Evolutionary conservation across 2,329 filamentous ascomycete genomes (phyloP), one percentile per base, ranked within the genome.

Genomic region (Aspergillus sergii): DNA sequence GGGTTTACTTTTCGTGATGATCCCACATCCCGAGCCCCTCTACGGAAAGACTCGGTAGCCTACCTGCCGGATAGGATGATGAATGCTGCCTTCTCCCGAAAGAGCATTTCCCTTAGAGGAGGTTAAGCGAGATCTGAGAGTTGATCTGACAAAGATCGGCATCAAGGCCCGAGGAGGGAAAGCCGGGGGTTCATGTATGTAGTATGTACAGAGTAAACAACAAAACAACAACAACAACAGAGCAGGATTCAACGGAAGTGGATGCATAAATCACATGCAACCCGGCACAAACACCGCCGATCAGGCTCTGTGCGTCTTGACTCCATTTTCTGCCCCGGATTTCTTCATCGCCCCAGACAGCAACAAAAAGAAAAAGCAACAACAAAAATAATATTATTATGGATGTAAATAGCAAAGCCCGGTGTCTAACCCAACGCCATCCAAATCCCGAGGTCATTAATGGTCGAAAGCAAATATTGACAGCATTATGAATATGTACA

Each of bases 381-480:
- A 39, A 26, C 6, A 39, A 9, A 7, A 55, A 55, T 9, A 14
- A 54, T 6, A 28, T 34, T n/a, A 53, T 30, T 30, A 34, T n/a
- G 7, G 26, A 36, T 34, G n/a, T n/a, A 34, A 54, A 54, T n/a
- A 14, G 26, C 23, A 50, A 19, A 9, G 2, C 8, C 19, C 26
- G 6, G n/a, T 48, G 23, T 48, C 28, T 10, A 28, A 54, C 23
- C 32, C n/a, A 55, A 55, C 36, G 48, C 48, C 58, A 30, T 54
- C n/a, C 58, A 59, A 59, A 54, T 32, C 58, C 58, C 34, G 46
- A 55, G 14, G 39, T 51, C 51, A 55, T 39, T 36, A 21, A 59
- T 32, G 48, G 48, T 51, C 48, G 28, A 34, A 21, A 59, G n/a
- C 34, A 43, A 32, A 36, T n/a, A 51, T 51, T 34, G 30, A 54